Base-by-base conservation (phyloP, 805 yeast species). In the Yamadazyma tumulicola region DNA sequence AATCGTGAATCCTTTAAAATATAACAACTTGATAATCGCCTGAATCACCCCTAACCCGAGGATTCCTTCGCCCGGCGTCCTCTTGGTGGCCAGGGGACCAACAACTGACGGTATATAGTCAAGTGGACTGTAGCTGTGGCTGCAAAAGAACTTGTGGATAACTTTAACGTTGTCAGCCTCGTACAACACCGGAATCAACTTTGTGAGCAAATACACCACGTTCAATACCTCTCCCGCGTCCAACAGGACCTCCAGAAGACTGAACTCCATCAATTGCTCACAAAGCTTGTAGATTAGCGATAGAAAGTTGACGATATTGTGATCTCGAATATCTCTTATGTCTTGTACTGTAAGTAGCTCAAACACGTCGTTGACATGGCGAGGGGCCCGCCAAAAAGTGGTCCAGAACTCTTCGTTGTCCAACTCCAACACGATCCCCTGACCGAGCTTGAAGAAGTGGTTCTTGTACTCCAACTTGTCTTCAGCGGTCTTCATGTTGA, bases 401-500 rank as follows among this genome's bases (percentile, higher is more conserved):
- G 20, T 30, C 72, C 72, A 67, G 47, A 50, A 64, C 11, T 30
- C 41, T 2, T 26, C 19, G 34, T 59, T 56, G 14, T 42, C 40
- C 9, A 39, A 42, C 4, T 51, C 50, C 9, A 68, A 55, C 8
- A 62, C 45, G 26, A 65, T 46, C 18, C 71, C 64, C 29, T 74
- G 79, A 4, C 77, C 73, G 18, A 85, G 69, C 42, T 68, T 64
- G 49, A 72, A 70, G 41, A 84, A 73, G 48, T 79, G 85, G 48
- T 72, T 72, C 52, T 75, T 78, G 55, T 77, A 74, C 35, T 66
- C 64, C 24, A 75, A 60, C 49, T 72, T 81, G 16, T 89, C 84
- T 38, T 84, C 91, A n/a, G 81, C 64, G 20, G 81, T 74, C 26
- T 82, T 88, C 95, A 86, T 86, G 11, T 4, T 23, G 14, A 12